Base-by-base conservation (phyloP, 257 asterid genomes). In the Linaria vulgaris region DNA sequence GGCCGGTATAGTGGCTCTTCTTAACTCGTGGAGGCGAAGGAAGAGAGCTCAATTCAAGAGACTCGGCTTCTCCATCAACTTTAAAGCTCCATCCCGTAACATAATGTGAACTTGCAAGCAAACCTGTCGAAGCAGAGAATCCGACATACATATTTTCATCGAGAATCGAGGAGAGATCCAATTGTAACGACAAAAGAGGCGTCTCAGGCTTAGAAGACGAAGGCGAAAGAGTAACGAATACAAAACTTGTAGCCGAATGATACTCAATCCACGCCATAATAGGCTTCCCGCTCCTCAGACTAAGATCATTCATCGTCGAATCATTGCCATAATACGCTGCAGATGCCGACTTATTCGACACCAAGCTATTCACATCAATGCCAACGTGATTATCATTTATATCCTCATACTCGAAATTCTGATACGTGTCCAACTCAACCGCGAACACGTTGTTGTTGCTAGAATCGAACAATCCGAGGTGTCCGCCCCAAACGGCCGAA, bases 1-100 rank as follows among this genome's bases (percentile, higher is more conserved):
- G 22, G 16, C 56, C 53, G 5, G 59, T 70, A 17, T 22, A 1
- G 63, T 74, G 64, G 10, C 69, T 79, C 72, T 64, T 78, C 58
- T 67, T 69, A 14, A 22, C 19, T 52, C 68, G 74, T 2, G 77
- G 83, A 17, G 73, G 37, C n/a, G 74, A 65, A 14, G 94, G 94
- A 8, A 84, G 79, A 15, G 79, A 66, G 61, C 27, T 61, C 63
- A 79, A 68, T 72, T 88, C 76, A 20, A 89, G 57, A 1, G 66
- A 27, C 25, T 63, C 49, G 12, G 91, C 72, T 38, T 61, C 72
- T 6, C 91, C 91, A 25, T 63, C 79, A 37, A 84, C 43, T 41
- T 72, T 76, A 67, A 86, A 89, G 74, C 91, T 86, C 97, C 97
- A 89, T 1, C 94, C 97, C 15, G 84, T n/a, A 6, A 90, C 15